Conservation (phyloP, 257 asterid species). For the Fraxinus quadrangulata region DNA sequence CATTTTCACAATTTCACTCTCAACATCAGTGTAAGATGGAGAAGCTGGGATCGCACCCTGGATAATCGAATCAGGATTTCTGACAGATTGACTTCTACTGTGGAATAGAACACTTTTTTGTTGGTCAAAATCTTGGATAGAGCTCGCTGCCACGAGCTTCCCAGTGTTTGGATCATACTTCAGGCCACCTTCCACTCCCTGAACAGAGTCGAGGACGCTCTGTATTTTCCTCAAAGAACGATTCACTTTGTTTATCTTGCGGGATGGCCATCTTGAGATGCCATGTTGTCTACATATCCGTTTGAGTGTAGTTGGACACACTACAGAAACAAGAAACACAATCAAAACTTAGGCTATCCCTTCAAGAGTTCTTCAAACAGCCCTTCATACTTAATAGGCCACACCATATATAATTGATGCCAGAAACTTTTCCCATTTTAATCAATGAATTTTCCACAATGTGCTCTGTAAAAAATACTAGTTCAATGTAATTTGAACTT, state of each 20-base stretch:
- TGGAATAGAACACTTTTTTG: slow-evolving; percentile 24
- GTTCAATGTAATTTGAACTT: no score
- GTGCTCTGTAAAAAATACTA: no score
- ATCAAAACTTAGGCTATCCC: neutral
- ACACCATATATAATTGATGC: no score
- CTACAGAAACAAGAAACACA: slow-evolving; percentile 30
- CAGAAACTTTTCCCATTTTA: no score
- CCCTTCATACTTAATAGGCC: neutral
- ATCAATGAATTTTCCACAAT: no score
- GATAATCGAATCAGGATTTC: slow-evolving; percentile 18
- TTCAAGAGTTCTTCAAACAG: neutral
- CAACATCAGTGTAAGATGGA: slow-evolving; percentile 23
- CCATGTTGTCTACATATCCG: slow-evolving; percentile 79
- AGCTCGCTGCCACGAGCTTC: slow-evolving; percentile 41
- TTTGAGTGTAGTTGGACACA: slow-evolving; percentile 81
- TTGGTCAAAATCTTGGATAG: slow-evolving; percentile 31
- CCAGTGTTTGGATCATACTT: slow-evolving; percentile 55
- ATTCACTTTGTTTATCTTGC: slow-evolving; percentile 74
- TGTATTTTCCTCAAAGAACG: slow-evolving; percentile 68
- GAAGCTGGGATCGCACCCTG: slow-evolving; percentile 18
- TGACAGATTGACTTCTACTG: neutral
- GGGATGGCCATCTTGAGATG: slow-evolving; percentile 85
- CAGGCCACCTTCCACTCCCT: slow-evolving; percentile 64
- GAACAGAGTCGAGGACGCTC: slow-evolving; percentile 67
- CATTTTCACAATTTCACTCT: slow-evolving; percentile 32